Evolutionary conservation across 2,329 filamentous ascomycete species (phyloP).

Genomic region (Samsoniella hepiali): DNA sequence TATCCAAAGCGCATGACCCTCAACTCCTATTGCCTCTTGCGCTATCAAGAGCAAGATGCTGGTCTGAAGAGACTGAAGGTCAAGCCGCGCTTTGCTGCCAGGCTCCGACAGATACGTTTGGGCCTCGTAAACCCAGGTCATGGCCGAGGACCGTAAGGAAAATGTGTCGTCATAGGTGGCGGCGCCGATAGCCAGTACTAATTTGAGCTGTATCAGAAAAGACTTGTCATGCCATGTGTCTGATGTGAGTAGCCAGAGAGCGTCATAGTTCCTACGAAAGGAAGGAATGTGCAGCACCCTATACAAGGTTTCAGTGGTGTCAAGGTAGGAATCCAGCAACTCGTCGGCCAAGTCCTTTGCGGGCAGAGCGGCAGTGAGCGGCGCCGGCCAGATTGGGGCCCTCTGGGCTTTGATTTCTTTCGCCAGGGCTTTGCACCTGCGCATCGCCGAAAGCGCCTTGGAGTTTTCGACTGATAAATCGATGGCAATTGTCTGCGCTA

Average conservation of each 20-base stretch:
- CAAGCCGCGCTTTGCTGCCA: slow-evolving; percentile 48
- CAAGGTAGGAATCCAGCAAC: slow-evolving; percentile 49
- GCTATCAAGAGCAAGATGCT: slow-evolving; percentile 43
- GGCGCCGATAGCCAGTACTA: slow-evolving; percentile 58
- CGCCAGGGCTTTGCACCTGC: slow-evolving; percentile 52
- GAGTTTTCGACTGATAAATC: slow-evolving; percentile 36
- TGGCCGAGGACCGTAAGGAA: slow-evolving; percentile 46
- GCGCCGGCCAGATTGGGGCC: slow-evolving; percentile 45
- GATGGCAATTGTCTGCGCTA: slow-evolving; percentile 44
- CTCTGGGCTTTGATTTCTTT: slow-evolving; percentile 49
- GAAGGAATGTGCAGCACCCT: slow-evolving; percentile 50
- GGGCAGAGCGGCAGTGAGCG: slow-evolving; percentile 44
- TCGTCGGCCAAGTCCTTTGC: slow-evolving; percentile 42
- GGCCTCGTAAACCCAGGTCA: slow-evolving; percentile 56
- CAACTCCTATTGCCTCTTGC: slow-evolving; percentile 35
- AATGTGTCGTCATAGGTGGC: slow-evolving; percentile 48
- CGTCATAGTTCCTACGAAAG: slow-evolving; percentile 48
- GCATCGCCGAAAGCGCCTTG: slow-evolving; percentile 34
- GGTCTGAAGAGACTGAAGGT: slow-evolving; percentile 48
- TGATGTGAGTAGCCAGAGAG: slow-evolving; percentile 46
- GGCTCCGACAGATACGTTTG: slow-evolving; percentile 53
- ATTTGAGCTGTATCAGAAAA: slow-evolving; percentile 55
- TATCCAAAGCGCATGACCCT: slow-evolving; percentile 47
- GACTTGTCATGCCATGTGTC: slow-evolving; percentile 31
- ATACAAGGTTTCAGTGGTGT: slow-evolving; percentile 45